These are phyloP conservation scores for Arxiozyma telluris DNA, from an alignment of 1,139 yeast genomes.

Conservation along the genomic window DNA sequence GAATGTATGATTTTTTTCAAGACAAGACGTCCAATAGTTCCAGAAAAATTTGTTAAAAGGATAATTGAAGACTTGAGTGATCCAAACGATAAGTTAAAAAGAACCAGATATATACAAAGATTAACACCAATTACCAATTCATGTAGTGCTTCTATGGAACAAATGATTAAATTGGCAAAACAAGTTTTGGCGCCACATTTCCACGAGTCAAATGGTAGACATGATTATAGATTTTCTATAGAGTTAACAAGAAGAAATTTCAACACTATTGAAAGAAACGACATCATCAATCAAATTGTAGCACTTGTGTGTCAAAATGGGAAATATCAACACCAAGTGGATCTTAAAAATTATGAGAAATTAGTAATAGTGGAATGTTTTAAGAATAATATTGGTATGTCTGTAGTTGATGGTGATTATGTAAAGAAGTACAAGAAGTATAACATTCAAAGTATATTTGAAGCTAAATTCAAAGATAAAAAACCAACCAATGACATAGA, in stretches of 20 bases:
- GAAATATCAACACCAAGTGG: constrained; percentile 67
- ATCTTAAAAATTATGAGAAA: constrained; percentile 70
- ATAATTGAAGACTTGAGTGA: constrained; percentile 54
- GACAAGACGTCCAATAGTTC: constrained; percentile 67
- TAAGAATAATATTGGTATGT: constrained; percentile 73
- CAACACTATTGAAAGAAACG: constrained; percentile 58
- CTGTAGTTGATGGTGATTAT: constrained; percentile 63
- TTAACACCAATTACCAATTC: constrained; percentile 73
- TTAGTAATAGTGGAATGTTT: constrained; percentile 79
- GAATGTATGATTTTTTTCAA: constrained; percentile 83
- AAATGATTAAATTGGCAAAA: constrained; percentile 48
- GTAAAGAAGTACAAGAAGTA: constrained; percentile 38
- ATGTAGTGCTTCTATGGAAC: constrained; percentile 62
- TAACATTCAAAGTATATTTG: constrained; percentile 55
- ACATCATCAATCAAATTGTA: constrained; percentile 64
- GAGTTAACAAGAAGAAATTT: constrained; percentile 74
- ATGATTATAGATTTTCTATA: constrained; percentile 63
- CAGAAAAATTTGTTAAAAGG: constrained; percentile 56
- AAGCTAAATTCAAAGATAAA: constrained; percentile 32
- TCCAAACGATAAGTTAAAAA: constrained; percentile 37
- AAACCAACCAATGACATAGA: constrained; percentile 3
- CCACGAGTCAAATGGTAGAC: constrained; percentile 43
- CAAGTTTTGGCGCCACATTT: constrained; percentile 60
- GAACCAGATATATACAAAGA: constrained; percentile 66
- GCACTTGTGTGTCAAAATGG: constrained; percentile 49